Evolutionary conservation across 148 eudicot species (phyloP).

Genomic region (Fagopyrum tataricum): DNA sequence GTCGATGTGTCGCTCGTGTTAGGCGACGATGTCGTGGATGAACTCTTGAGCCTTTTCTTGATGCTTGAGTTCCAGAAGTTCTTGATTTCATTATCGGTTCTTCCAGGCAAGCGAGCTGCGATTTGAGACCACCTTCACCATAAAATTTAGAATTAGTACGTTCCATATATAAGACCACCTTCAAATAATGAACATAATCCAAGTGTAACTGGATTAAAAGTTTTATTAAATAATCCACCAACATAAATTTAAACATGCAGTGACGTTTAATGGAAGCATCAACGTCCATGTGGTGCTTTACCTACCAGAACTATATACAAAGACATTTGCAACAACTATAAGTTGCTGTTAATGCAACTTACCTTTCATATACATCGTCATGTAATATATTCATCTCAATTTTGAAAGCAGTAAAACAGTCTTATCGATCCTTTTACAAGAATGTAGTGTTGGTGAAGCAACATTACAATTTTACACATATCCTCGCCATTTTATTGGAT

Average conservation of each 20-base stretch:
- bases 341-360: background rate
- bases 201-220: too few relatives aligned
- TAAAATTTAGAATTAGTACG: too few relatives aligned
- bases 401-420: background rate
- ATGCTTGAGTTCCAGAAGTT: conserved; percentile 85
- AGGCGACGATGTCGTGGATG: conserved; percentile 33
- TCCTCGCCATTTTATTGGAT: too few relatives aligned
- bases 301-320: too few relatives aligned
- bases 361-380: background rate
- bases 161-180: too few relatives aligned
- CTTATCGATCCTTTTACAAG: background rate
- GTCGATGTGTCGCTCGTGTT: conserved; percentile 63
- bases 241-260: too few relatives aligned
- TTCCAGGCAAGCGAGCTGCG: conserved; percentile 74
- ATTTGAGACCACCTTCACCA: conserved; percentile 78
- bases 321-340: too few relatives aligned
- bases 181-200: too few relatives aligned
- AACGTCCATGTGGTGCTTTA: too few relatives aligned
- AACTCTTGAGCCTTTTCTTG: conserved; percentile 59
- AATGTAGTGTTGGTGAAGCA: background rate
- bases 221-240: too few relatives aligned
- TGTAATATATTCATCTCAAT: background rate
- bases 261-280: too few relatives aligned
- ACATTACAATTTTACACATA: background rate
- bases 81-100: conserved; percentile 84